phyloP scores from a whole-genome alignment of 2,329 filamentous ascomycete genomes.

The Paraconiothyrium brasiliense region DNA sequence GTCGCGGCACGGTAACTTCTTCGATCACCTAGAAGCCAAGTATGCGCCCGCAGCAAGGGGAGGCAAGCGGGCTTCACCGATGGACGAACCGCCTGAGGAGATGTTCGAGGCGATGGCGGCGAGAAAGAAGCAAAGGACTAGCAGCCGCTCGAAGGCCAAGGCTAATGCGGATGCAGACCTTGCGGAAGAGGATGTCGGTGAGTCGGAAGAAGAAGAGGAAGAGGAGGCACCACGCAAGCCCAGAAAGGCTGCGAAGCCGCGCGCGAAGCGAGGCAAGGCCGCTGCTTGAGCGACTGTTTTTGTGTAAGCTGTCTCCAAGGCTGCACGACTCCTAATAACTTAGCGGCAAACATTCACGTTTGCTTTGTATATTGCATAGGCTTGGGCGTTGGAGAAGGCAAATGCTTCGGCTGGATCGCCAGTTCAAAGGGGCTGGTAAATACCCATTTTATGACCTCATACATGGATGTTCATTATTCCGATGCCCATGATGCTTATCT shows the following conservation, averaged over 20 bases:
- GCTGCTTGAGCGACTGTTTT: background rate
- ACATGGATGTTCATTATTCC: background rate
- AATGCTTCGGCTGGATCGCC: background rate
- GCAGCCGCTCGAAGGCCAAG: constrained; percentile 23
- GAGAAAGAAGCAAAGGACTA: constrained; percentile 40
- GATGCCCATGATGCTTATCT: background rate
- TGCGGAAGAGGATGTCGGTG: constrained; percentile 38
- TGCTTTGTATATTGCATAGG: background rate
- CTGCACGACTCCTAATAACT: background rate
- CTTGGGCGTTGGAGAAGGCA: background rate
- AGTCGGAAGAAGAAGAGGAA: constrained; percentile 33
- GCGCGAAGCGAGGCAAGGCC: constrained; percentile 25
- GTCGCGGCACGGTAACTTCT: constrained; percentile 46
- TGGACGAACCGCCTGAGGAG: constrained; percentile 70
- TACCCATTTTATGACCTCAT: background rate
- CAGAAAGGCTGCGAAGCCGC: constrained; percentile 28
- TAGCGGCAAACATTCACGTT: background rate
- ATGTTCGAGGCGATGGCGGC: constrained; percentile 57
- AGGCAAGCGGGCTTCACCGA: constrained; percentile 56
- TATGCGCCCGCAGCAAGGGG: constrained; percentile 50
- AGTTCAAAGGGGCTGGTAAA: background rate
- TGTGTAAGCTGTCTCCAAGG: background rate
- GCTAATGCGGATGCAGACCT: constrained; percentile 30
- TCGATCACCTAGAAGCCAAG: constrained; percentile 46
- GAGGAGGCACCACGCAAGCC: constrained; percentile 32